phyloP scores from a whole-genome alignment of 140 eudicot species.

The Flaveria floridana region DNA sequence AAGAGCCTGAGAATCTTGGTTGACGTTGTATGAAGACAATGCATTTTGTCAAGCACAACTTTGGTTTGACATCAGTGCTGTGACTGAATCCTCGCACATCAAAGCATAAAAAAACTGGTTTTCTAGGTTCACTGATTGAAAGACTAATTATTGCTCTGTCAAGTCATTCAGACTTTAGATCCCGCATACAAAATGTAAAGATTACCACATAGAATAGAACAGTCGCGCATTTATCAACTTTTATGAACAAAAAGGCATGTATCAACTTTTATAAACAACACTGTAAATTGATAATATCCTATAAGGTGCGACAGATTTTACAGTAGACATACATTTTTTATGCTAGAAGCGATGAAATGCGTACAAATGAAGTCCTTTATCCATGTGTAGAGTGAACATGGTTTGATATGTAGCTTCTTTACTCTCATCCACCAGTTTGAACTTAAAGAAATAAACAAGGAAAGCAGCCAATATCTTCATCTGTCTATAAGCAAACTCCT shows the following conservation, averaged over 20 bases:
- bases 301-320: neutral
- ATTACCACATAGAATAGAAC: too few species aligned
- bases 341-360: slow-evolving; percentile 32
- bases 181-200: too few species aligned
- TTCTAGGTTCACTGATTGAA: too few species aligned
- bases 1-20: slow-evolving; percentile 63
- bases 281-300: neutral
- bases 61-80: slow-evolving; percentile 31
- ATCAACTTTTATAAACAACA: neutral
- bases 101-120: too few species aligned
- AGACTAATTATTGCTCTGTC: too few species aligned
- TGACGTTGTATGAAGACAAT: slow-evolving; percentile 59
- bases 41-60: slow-evolving; percentile 54
- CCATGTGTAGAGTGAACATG: slow-evolving; percentile 56
- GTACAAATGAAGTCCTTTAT: slow-evolving; percentile 46
- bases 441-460: slow-evolving; percentile 45
- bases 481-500: slow-evolving; percentile 68
- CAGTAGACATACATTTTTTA: neutral
- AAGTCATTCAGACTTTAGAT: too few species aligned
- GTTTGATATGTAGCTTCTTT: slow-evolving; percentile 37
- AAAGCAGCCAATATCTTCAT: slow-evolving; percentile 56
- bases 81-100: too few species aligned
- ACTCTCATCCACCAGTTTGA: slow-evolving; percentile 48
- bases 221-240: too few species aligned
- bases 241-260: neutral